Conservation (phyloP, 164 flowering plant genomes). For the Hamamelis virginiana region DNA sequence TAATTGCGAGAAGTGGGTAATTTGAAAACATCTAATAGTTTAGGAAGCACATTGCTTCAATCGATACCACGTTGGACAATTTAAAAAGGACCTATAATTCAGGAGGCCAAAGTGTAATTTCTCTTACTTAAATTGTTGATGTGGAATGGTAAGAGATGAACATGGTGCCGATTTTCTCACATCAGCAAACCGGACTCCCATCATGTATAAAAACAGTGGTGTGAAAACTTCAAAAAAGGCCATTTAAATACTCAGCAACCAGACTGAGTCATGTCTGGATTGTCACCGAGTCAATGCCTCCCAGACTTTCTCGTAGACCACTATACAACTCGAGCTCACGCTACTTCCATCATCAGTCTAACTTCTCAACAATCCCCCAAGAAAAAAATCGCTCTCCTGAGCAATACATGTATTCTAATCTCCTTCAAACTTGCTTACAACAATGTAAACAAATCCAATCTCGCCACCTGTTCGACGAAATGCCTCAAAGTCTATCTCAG, state of each 20-base stretch:
- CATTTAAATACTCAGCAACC: not conserved
- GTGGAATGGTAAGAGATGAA: too few relatives aligned
- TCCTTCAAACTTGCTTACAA: conserved; percentile 37
- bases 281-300: conserved; percentile 7
- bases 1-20: too few relatives aligned
- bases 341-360: not conserved
- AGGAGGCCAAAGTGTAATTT: too few relatives aligned
- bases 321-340: not conserved
- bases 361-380: conserved; percentile 14
- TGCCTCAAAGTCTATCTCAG: conserved; percentile 37
- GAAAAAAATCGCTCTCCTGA: conserved; percentile 8
- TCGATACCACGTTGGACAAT: too few relatives aligned
- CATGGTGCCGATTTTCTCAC: too few relatives aligned
- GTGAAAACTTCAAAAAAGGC: not conserved
- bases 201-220: too few relatives aligned
- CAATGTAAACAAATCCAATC: conserved; percentile 44
- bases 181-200: too few relatives aligned
- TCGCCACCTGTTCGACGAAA: conserved; percentile 51
- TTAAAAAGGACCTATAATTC: too few relatives aligned
- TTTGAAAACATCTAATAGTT: too few relatives aligned
- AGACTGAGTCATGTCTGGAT: conserved; percentile 1
- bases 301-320: not conserved
- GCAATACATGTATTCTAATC: conserved; percentile 18
- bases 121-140: too few relatives aligned
- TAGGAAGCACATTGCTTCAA: too few relatives aligned